These are phyloP conservation scores for Sonneratia caseolaris DNA, from an alignment of 345 rosid genomes.

Conservation along the genomic window DNA sequence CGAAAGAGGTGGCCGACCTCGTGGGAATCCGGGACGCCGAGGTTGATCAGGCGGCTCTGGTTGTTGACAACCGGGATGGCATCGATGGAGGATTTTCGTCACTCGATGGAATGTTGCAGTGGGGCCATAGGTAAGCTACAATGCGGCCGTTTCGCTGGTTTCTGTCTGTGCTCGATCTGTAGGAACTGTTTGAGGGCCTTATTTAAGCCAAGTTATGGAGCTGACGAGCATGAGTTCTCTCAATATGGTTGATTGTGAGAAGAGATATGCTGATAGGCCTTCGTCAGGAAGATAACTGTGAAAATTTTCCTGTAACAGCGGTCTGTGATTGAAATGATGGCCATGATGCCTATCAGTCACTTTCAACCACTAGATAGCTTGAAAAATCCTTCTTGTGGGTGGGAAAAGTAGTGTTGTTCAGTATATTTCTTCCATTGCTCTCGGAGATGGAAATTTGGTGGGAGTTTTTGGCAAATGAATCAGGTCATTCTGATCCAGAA, in stretches of 20 bases:
- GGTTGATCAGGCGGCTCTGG: constrained; percentile 26
- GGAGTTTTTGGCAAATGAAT: constrained; percentile 5
- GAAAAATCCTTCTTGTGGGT: neutral
- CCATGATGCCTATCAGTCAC: no score
- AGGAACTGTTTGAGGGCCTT: no score
- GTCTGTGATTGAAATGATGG: no score
- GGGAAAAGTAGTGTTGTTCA: neutral
- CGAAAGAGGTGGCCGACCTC: constrained; percentile 54
- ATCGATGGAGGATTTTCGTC: constrained; percentile 84
- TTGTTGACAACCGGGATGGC: constrained; percentile 35
- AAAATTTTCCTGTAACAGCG: no score
- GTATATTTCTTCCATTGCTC: neutral
- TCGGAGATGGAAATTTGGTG: neutral
- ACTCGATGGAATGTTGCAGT: constrained; percentile 81
- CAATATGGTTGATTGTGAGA: neutral
- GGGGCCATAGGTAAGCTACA: constrained; percentile 75
- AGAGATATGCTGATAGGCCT: neutral
- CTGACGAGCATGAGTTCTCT: no score
- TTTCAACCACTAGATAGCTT: neutral
- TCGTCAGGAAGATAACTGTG: neutral
- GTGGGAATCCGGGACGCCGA: constrained; percentile 28
- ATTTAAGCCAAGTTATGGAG: no score
- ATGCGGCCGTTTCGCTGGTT: no score
- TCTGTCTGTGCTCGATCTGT: no score
- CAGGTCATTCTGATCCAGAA: constrained; percentile 84